Conservation (phyloP, 1,284 basidiomycete species). For the Microbotryum intermedium region DNA sequence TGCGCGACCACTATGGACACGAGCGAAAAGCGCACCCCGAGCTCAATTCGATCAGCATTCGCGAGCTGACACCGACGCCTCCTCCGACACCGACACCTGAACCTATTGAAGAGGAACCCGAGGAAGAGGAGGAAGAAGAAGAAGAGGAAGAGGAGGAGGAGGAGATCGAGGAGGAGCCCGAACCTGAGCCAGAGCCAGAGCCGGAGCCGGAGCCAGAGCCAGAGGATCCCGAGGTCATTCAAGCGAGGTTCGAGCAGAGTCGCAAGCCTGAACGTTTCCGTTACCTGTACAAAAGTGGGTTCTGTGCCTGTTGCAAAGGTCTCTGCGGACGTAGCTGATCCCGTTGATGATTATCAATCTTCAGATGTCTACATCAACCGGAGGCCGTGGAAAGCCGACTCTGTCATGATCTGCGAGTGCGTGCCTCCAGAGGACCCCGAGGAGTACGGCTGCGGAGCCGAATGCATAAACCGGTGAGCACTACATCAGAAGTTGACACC, state of each 20-base stretch:
- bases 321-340: constrained; percentile 29
- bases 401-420: constrained; percentile 40
- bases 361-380: constrained; percentile 20
- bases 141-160: background rate
- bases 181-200: background rate
- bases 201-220: background rate
- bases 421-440: constrained; percentile 21
- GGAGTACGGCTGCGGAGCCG: constrained; percentile 39
- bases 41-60: background rate
- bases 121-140: background rate
- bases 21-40: constrained; percentile 20
- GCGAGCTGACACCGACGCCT: background rate
- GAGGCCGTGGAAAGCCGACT: constrained; percentile 8
- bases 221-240: constrained; percentile 3
- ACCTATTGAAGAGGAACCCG: too few species aligned
- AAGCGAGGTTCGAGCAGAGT: constrained; percentile 6
- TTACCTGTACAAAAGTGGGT: constrained; percentile 37
- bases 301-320: constrained; percentile 24
- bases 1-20: constrained; percentile 37
- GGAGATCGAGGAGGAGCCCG: background rate
- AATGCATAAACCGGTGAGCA: constrained; percentile 42
- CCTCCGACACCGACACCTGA: too few species aligned
- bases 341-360: background rate
- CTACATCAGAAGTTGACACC: too few species aligned
- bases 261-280: constrained; percentile 38